Base-by-base conservation (phyloP, 345 rosid species). In the Leavenworthia alabamica region DNA sequence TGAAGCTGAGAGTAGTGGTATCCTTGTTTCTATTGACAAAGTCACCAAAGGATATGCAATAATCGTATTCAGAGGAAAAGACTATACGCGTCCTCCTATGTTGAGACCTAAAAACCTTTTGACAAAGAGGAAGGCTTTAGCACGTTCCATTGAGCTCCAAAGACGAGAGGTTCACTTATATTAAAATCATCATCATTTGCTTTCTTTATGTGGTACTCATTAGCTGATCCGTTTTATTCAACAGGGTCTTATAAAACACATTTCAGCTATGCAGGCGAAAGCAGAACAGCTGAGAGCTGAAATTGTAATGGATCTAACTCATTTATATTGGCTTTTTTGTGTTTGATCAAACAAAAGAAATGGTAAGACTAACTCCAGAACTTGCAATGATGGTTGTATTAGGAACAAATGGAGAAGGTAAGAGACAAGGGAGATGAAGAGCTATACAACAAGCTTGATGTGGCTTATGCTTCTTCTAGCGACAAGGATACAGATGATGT, bases 111-210 rank as follows among this genome's bases (percentile, higher is more conserved):
- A 58, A 72, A 89, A 86, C 78, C 96, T 92, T 64, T 79, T 92
- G 77, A 85, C 97, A 28, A 92, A 92, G 81, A 79, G 96, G 77
- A 92, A 86, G 70, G 98, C 98, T 72, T 76, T 92, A 81, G 96
- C 98, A 7, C 95, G 97, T 63, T 92, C 95, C 57, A 79, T 89
- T 55, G 97, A 92, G 80, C 87, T 92, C 59, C 98, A 89, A 78
- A 83, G 98, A 75, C 85, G 72, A 1, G 95, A 89, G 96, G 98
- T 92, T 48, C 3, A 20, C 5, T 13, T 23, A 7, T 22, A 24
- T 17, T 33, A 9, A 32, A 2, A n/a, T n/a, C n/a, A n/a, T 3
- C 1, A 11, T 67, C 36, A 26, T 37, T n/a, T 31, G 23, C 43
- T 40, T 63, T 55, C 42, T 6, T 6, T 24, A 0, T 52, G 26